Percentiles rank a stretch among this genome's conserved stretches.
phyloP scores from a whole-genome alignment of 345 rosid genomes.

The Erucastrum elatum region DNA sequence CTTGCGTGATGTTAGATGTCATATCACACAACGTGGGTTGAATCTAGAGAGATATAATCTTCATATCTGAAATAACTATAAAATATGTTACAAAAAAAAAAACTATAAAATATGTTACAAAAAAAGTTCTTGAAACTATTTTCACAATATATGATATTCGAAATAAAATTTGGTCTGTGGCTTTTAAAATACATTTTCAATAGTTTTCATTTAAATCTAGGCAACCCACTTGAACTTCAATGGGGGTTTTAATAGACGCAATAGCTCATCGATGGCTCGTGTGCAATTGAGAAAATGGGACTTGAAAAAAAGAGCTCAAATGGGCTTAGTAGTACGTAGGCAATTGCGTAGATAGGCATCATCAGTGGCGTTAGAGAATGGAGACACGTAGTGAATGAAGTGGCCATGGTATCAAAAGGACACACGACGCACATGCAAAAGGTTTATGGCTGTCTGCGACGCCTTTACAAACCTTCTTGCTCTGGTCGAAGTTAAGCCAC shows the following conservation, averaged over 20 bases:
- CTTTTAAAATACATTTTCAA: background rate
- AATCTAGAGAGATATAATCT: too few species aligned
- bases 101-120: too few species aligned
- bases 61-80: too few species aligned
- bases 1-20: too few species aligned
- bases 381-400: constrained; percentile 25
- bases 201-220: too few species aligned
- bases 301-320: too few species aligned
- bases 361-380: constrained; percentile 5
- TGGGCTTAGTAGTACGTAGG: too few species aligned
- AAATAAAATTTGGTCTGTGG: background rate
- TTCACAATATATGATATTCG: too few species aligned
- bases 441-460: background rate
- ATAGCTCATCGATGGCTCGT: background rate
- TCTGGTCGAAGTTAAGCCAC: constrained; percentile 29
- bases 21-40: too few species aligned
- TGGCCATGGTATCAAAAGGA: background rate
- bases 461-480: constrained; percentile 3
- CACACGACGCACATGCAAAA: constrained; percentile 40
- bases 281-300: background rate
- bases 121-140: too few species aligned
- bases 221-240: background rate
- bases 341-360: background rate
- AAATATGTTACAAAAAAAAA: too few species aligned
- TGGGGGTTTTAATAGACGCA: background rate